A percentile compares a stretch with the other conserved stretches of the same genome.
These are phyloP conservation scores for Alternaria metachromatica DNA, from an alignment of 2,329 filamentous ascomycete genomes.

Conservation along the genomic window DNA sequence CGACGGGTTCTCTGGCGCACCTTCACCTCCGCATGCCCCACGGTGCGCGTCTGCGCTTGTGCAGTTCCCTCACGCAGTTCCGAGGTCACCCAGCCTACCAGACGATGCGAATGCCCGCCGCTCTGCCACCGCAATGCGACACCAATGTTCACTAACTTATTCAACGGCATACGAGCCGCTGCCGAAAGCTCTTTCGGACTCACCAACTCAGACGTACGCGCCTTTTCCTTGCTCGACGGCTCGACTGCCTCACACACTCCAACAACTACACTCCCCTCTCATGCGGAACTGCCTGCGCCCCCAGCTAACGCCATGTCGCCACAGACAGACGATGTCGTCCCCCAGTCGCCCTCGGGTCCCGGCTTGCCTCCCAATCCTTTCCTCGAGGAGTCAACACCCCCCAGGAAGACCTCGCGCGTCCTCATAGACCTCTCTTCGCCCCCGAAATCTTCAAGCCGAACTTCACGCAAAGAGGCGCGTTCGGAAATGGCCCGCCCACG, in stretches of 20 bases:
- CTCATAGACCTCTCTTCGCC: constrained; percentile 22
- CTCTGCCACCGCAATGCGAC: constrained; percentile 10
- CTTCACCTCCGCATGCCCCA: constrained; percentile 26
- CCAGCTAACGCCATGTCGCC: constrained; percentile 24
- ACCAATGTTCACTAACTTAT: constrained; percentile 13
- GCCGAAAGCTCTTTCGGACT: constrained; percentile 4
- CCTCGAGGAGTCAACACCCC: constrained; percentile 4
- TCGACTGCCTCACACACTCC: neutral
- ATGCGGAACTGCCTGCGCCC: neutral
- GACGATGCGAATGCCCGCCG: constrained; percentile 9
- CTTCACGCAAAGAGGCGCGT: neutral
- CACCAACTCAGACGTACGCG: constrained; percentile 14
- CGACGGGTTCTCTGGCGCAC: constrained; percentile 4
- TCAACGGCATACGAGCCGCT: constrained; percentile 8
- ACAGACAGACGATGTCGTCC: constrained; percentile 30
- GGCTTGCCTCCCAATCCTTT: constrained; percentile 11
- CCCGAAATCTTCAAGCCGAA: neutral
- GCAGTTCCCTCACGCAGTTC: neutral
- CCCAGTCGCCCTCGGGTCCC: constrained; percentile 1
- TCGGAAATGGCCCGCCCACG: neutral
- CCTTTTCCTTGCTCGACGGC: constrained; percentile 3
- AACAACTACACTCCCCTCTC: neutral
- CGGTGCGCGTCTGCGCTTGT: constrained; percentile 17
- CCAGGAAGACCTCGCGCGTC: neutral
- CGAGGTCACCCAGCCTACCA: neutral